Evolutionary conservation across 1,139 yeast genomes (phyloP).

Genomic region (Taiozyma sp.): DNA sequence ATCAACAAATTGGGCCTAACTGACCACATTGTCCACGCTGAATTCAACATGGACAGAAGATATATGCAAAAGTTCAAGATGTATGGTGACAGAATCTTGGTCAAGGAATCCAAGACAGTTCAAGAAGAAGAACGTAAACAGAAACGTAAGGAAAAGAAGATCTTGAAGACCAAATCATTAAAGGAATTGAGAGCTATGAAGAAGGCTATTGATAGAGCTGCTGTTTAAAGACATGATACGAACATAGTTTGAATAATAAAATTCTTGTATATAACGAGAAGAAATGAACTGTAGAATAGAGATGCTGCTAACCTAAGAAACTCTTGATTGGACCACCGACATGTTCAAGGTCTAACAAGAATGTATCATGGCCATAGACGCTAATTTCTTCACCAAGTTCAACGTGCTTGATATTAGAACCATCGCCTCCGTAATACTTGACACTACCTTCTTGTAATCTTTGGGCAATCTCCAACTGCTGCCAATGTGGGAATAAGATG

Average conservation of each 20-base stretch:
- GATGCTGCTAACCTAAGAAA: conserved; percentile 39
- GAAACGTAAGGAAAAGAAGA: conserved; percentile 36
- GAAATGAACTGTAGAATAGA: background rate
- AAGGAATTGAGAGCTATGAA: conserved; percentile 21
- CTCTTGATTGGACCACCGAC: conserved; percentile 71
- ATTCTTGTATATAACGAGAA: conserved; percentile 1
- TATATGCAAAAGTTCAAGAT: conserved; percentile 83
- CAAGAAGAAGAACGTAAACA: conserved; percentile 36
- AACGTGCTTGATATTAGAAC: conserved; percentile 46
- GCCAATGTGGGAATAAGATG: conserved; percentile 91
- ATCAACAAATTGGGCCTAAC: conserved; percentile 83
- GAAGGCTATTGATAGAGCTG: conserved; percentile 16
- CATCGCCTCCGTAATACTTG: conserved; percentile 27
- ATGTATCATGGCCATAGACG: conserved; percentile 88
- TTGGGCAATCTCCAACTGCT: conserved; percentile 75
- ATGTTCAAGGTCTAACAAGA: conserved; percentile 68
- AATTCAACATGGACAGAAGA: conserved; percentile 78
- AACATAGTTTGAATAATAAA: background rate
- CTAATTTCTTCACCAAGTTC: conserved; percentile 75
- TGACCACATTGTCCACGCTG: conserved; percentile 71
- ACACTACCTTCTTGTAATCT: conserved; percentile 43
- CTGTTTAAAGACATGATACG: background rate
- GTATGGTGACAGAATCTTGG: conserved; percentile 39
- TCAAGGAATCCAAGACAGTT: conserved; percentile 39
- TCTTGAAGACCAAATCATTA: conserved; percentile 21